Conservation (phyloP, 2,329 filamentous ascomycete genomes). For the Dactylellina cionopaga region DNA sequence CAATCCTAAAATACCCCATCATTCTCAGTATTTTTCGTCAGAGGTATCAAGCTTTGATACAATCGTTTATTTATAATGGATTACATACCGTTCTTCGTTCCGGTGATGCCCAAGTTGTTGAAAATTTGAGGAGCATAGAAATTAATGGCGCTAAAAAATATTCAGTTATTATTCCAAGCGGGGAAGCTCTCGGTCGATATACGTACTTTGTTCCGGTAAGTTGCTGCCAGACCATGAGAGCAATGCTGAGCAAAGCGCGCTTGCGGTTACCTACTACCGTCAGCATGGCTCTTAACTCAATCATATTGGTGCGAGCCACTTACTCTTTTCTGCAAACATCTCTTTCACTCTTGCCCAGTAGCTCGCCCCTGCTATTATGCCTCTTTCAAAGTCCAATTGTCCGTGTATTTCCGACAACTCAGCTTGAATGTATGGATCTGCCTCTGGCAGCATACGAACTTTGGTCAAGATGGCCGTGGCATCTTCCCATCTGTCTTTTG, state of each 20-base stretch:
- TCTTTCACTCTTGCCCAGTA: conserved; percentile 71
- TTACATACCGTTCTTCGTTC: conserved; percentile 59
- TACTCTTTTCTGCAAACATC: conserved; percentile 67
- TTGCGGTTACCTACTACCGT: conserved; percentile 66
- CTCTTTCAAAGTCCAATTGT: conserved; percentile 72
- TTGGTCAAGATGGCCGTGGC: conserved; percentile 68
- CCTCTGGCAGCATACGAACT: conserved; percentile 67
- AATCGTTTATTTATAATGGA: too few relatives aligned
- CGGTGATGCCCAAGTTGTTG: conserved; percentile 70
- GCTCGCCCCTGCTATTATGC: conserved; percentile 64
- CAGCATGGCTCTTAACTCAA: conserved; percentile 56
- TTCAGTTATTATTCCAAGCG: conserved; percentile 63
- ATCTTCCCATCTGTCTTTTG: conserved; percentile 74
- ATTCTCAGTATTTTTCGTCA: too few relatives aligned
- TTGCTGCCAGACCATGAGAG: conserved; percentile 74
- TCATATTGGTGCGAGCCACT: conserved; percentile 61
- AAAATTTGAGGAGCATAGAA: conserved; percentile 79
- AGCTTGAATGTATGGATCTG: conserved; percentile 68
- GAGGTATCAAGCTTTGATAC: too few relatives aligned
- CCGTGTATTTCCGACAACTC: conserved; percentile 71
- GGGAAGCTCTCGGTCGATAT: conserved; percentile 7
- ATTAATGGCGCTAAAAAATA: conserved; percentile 68
- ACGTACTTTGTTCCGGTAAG: conserved; percentile 68
- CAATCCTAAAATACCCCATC: conserved; percentile 64
- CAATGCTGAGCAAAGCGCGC: conserved; percentile 73